Conservation (phyloP, 2,329 filamentous ascomycete species). For the Ophiognomonia clavigignenti-juglandacearum region DNA sequence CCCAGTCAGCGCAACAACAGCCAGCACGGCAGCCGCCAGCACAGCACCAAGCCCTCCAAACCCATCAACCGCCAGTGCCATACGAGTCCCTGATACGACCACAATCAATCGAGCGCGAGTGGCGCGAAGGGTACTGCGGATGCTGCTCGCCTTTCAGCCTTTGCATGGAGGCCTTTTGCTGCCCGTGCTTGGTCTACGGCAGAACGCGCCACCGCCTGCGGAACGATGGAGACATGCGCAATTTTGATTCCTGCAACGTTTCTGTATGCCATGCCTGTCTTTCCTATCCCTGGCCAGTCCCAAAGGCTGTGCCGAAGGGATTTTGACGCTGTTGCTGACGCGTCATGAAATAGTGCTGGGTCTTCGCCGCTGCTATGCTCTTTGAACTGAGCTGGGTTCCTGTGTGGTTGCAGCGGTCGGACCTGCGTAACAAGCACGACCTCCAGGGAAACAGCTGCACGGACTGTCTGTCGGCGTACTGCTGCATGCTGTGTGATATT, state of each 20-base stretch:
- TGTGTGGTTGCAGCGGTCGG: constrained; percentile 39
- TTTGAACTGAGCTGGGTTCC: constrained; percentile 38
- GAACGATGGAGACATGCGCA: constrained; percentile 34
- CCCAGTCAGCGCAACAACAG: no score
- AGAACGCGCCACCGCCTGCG: constrained; percentile 42
- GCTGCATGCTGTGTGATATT: constrained; percentile 40
- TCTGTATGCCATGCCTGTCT: constrained; percentile 32
- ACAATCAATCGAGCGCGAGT: no score
- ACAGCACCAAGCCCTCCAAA: no score
- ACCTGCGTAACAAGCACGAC: constrained; percentile 40
- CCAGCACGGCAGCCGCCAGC: no score
- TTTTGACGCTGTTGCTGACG: background rate
- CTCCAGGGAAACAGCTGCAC: constrained; percentile 38
- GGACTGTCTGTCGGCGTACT: constrained; percentile 38
- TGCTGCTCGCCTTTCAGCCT: constrained; percentile 40
- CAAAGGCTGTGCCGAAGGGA: no score
- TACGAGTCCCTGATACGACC: no score
- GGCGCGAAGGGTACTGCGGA: constrained; percentile 36
- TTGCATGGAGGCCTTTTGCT: constrained; percentile 40
- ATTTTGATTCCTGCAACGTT: constrained; percentile 42
- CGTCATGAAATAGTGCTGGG: constrained; percentile 30
- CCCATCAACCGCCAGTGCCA: no score
- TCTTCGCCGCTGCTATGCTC: constrained; percentile 36
- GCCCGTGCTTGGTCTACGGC: constrained; percentile 44
- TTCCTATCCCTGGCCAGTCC: no score